phyloP scores from a whole-genome alignment of 345 rosid species.

The Carallia pectinifolia region DNA sequence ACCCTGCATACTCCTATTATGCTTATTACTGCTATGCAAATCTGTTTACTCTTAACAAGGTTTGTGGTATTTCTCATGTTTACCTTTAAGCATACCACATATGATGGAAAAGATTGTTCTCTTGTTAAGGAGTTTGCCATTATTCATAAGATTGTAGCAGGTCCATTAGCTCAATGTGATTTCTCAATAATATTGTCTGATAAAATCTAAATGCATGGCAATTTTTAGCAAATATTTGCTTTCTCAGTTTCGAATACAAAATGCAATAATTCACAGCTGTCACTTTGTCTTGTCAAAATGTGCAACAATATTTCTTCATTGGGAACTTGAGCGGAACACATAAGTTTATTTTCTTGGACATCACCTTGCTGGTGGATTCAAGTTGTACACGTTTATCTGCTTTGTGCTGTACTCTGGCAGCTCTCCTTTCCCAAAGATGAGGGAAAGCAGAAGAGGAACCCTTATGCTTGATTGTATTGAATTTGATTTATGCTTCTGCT shows the following conservation, averaged over 20 bases:
- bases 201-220: background rate
- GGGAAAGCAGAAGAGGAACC: background rate
- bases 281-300: background rate
- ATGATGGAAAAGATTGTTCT: background rate
- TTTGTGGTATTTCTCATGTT: conserved; percentile 4
- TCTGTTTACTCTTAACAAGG: conserved; percentile 53
- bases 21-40: conserved; percentile 60
- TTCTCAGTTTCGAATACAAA: background rate
- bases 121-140: background rate
- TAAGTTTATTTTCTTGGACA: background rate
- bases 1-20: conserved; percentile 58
- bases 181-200: background rate
- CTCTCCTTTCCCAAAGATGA: background rate
- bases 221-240: background rate
- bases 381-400: background rate
- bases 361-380: background rate
- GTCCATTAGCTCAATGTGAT: too few relatives aligned
- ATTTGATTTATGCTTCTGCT: background rate
- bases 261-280: background rate
- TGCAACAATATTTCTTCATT: background rate
- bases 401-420: background rate
- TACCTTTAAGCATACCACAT: conserved; percentile 3
- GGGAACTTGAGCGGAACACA: background rate
- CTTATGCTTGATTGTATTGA: conserved; percentile 11
- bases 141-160: background rate